These are phyloP conservation scores for Taphrina deformans DNA, from an alignment of 1,139 yeast genomes.

Conservation along the genomic window DNA sequence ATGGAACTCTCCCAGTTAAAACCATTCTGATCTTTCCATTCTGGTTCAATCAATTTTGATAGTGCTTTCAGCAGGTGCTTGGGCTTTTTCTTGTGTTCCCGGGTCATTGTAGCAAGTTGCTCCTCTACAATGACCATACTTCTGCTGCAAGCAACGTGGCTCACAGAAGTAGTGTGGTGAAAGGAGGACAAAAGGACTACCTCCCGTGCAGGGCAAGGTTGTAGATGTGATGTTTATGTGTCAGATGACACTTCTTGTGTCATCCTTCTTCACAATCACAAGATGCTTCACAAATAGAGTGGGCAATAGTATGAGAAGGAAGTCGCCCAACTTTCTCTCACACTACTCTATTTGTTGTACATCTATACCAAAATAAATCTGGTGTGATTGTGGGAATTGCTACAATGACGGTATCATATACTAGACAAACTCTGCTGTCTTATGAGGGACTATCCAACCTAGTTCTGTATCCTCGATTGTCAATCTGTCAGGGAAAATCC, in stretches of 20 bases:
- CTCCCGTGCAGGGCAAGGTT: neutral
- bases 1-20: too few species aligned
- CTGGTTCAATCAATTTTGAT: too few species aligned
- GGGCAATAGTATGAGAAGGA: neutral
- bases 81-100: too few species aligned
- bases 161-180: neutral
- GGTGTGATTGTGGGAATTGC: neutral
- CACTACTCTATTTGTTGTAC: neutral
- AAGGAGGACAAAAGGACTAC: neutral
- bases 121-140: neutral
- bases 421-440: too few species aligned
- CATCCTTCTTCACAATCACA: neutral
- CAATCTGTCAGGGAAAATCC: too few species aligned
- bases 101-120: too few species aligned
- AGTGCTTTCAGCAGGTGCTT: too few species aligned
- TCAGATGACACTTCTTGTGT: neutral
- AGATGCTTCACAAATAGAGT: neutral
- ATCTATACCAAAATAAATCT: neutral
- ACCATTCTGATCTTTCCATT: too few species aligned
- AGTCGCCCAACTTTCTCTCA: slow-evolving; percentile 1
- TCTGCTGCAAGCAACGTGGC: neutral
- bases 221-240: neutral
- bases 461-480: too few species aligned
- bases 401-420: neutral
- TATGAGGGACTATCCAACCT: neutral